Conservation (phyloP, 177 flowering plant species). For the Vitis hybrid region DNA sequence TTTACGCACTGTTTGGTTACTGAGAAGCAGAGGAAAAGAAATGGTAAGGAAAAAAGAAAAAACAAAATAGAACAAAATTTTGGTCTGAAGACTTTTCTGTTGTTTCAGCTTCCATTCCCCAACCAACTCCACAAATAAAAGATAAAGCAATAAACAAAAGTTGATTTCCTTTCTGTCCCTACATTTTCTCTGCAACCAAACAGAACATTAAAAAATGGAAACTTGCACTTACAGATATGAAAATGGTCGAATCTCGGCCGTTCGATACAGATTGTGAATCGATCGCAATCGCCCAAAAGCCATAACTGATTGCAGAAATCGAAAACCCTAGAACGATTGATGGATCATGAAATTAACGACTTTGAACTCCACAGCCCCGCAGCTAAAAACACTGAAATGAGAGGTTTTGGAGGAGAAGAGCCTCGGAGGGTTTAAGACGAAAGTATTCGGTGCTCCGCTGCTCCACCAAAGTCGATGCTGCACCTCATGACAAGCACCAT, state of each 20-base stretch:
- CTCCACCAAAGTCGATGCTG: background rate
- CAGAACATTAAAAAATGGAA: background rate
- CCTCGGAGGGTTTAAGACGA: slow-evolving; percentile 7
- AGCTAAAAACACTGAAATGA: background rate
- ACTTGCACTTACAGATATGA: slow-evolving; percentile 29
- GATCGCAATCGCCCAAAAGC: slow-evolving; percentile 28
- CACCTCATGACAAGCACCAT: background rate
- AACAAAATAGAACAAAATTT: too few relatives aligned
- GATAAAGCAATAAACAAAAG: too few relatives aligned
- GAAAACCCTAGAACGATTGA: background rate
- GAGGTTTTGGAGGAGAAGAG: slow-evolving; percentile 8
- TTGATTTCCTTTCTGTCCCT: background rate
- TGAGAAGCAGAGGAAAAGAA: background rate
- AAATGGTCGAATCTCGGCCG: slow-evolving; percentile 20
- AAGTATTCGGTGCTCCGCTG: background rate
- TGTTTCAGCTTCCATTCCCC: too few relatives aligned
- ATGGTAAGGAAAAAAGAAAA: too few relatives aligned
- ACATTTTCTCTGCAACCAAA: slow-evolving; percentile 16
- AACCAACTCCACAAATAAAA: too few relatives aligned
- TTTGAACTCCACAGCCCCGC: background rate
- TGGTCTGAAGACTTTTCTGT: too few relatives aligned
- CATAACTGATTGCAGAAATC: slow-evolving; percentile 21
- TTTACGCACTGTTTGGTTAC: background rate
- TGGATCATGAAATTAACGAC: background rate
- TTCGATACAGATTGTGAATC: slow-evolving; percentile 27